These are phyloP conservation scores for Helichrysum umbraculigerum DNA, from an alignment of 129 eudicot genomes.

Conservation along the genomic window DNA sequence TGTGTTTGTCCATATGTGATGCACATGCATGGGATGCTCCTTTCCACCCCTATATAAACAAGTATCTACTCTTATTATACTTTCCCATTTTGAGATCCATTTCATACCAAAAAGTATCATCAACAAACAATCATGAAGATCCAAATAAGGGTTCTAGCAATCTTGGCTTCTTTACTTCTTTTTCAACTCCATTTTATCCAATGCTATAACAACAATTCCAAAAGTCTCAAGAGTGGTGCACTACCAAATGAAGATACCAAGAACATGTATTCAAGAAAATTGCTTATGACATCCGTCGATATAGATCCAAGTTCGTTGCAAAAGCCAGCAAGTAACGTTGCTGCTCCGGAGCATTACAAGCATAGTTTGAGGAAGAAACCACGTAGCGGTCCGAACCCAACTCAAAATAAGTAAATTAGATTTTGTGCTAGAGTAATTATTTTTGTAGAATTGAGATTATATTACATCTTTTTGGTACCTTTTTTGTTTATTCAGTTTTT, in stretches of 20 bases:
- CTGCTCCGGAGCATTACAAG: not conserved
- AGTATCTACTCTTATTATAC: not conserved
- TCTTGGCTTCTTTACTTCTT: conserved; percentile 31
- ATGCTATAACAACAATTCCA: conserved; percentile 4
- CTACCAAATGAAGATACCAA: conserved; percentile 24
- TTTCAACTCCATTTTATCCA: conserved; percentile 21
- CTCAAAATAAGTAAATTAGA: conserved; percentile 33
- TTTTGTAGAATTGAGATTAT: conserved; percentile 23
- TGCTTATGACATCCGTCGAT: conserved; percentile 15
- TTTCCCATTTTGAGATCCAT: conserved; percentile 31
- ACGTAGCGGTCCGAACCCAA: conserved; percentile 44
- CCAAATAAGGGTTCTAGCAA: conserved; percentile 26
- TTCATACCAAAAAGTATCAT: conserved; percentile 15
- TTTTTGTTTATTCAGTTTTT: not conserved
- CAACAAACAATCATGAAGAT: conserved; percentile 26
- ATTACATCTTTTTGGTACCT: not conserved
- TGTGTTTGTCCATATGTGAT: not conserved
- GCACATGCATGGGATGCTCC: conserved; percentile 33
- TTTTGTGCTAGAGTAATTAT: not conserved
- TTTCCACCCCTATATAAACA: conserved; percentile 22
- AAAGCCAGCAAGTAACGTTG: conserved; percentile 9
- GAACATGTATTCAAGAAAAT: conserved; percentile 25
- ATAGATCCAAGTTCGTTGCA: conserved; percentile 24
- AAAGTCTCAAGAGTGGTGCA: conserved; percentile 12
- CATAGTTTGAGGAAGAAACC: conserved; percentile 38